Conservation (phyloP, 1,284 basidiomycete genomes). For the Meripilus lineatus region DNA sequence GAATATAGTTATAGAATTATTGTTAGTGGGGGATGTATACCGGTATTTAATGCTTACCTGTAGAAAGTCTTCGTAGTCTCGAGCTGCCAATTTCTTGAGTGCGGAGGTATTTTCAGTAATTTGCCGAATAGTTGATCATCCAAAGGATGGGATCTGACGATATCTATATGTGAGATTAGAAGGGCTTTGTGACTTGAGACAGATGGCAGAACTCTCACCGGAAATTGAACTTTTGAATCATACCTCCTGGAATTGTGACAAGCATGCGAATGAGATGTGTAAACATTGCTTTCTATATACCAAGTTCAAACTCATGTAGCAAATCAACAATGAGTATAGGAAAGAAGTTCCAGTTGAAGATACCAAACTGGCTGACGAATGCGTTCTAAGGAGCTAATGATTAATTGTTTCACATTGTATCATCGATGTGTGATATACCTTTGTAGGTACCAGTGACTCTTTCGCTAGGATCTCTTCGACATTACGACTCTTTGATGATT, state of each 20-base stretch:
- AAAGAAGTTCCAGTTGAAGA: slow-evolving; percentile 14
- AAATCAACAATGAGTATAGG: slow-evolving; percentile 19
- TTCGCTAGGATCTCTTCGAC: neutral
- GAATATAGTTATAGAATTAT: no score
- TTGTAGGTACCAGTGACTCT: neutral
- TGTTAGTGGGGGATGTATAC: no score
- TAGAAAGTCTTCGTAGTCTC: slow-evolving; percentile 8
- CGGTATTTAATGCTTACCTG: no score
- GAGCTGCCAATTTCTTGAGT: slow-evolving; percentile 26
- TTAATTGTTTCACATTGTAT: no score
- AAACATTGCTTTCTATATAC: slow-evolving; percentile 22
- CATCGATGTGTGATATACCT: no score
- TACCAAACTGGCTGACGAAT: slow-evolving; percentile 16
- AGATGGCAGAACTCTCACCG: no score
- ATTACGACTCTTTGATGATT: neutral
- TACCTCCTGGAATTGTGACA: slow-evolving; percentile 11
- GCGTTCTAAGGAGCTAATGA: slow-evolving; percentile 34
- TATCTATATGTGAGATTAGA: no score
- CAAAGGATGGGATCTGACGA: slow-evolving; percentile 4
- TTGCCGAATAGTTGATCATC: slow-evolving; percentile 16
- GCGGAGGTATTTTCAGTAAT: slow-evolving; percentile 21
- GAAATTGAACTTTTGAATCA: no score
- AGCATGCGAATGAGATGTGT: slow-evolving; percentile 21
- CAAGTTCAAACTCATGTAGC: slow-evolving; percentile 25
- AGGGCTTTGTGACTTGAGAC: no score